phyloP scores from a whole-genome alignment of 2,329 filamentous ascomycete genomes.

The Fusarium nelsonii region DNA sequence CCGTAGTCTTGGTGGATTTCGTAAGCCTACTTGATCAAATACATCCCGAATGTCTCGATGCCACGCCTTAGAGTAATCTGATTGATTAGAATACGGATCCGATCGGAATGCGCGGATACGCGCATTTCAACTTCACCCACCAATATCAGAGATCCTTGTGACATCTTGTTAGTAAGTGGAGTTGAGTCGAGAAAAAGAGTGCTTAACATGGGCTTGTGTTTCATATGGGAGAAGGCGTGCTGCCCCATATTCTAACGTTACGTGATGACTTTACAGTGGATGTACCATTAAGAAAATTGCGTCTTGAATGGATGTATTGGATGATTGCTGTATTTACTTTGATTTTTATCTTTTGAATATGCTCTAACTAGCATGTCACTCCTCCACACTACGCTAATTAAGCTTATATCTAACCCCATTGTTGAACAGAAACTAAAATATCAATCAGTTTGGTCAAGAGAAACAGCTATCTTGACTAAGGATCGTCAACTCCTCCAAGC shows the following conservation, averaged over 20 bases:
- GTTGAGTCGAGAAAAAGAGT: background rate
- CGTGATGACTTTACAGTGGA: background rate
- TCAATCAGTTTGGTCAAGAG: background rate
- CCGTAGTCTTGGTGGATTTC: background rate
- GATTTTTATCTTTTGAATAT: background rate
- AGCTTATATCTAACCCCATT: background rate
- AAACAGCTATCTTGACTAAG: background rate
- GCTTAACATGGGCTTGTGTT: conserved; percentile 2
- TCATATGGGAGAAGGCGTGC: background rate
- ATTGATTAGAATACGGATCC: conserved; percentile 1
- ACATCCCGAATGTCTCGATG: too few species aligned
- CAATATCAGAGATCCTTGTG: background rate
- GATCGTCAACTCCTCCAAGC: background rate
- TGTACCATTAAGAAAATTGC: background rate
- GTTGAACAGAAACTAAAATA: background rate
- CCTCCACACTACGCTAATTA: background rate
- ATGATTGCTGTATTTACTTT: background rate
- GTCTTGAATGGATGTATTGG: background rate
- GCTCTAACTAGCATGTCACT: background rate
- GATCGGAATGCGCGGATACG: background rate
- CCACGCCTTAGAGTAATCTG: background rate
- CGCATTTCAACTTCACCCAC: background rate
- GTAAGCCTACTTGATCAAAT: background rate
- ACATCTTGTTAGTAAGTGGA: background rate
- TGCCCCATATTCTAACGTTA: background rate